Base-by-base conservation (phyloP, 805 yeast genomes). In the Kazachstania africana region DNA sequence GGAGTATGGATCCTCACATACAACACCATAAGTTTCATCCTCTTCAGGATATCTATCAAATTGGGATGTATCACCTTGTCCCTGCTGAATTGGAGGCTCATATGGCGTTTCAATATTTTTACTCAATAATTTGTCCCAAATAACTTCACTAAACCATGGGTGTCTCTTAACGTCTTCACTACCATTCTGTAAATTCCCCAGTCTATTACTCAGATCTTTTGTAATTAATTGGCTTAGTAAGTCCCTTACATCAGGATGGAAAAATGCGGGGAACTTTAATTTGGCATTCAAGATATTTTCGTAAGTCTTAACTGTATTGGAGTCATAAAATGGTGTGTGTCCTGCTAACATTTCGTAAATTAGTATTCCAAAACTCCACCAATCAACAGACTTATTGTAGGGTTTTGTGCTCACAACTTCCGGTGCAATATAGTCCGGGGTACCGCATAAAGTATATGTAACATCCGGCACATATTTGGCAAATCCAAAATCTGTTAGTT, bases 341-440 rank as follows among this genome's bases (percentile, higher is more conserved):
- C 96, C 96, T 3, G 95, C 81, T 42, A 85, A 68, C 96, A 85
- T 85, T 59, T 85, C 96, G 55, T 74, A 85, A 23, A 85, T 82
- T 32, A 85, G 65, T 23, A 85, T 81, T 8, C 96, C 96, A 44
- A 85, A 70, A 2, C 94, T 82, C 96, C 96, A 85, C 95, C 95
- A 85, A 56, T 85, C 96, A 24, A 85, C 94, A 10, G 91, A 78
- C 55, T 84, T 84, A 58, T 85, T 85, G 60, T 85, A 85, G 1
- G 95, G 94, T 56, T 83, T 84, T 14, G 94, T 78, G 21, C 93
- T 78, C 32, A 85, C 83, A 3, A 85, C 95, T 56, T 85, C 96
- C 2, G 96, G 96, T 1, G 96, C 96, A 46, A 85, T 83, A 60
- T 85, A 85, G 57, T 85, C 95, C 0, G 95, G 95, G 0, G 96